These are phyloP conservation scores for Penicillium dipodomyicola DNA, from an alignment of 495 filamentous ascomycete species.

Conservation along the genomic window DNA sequence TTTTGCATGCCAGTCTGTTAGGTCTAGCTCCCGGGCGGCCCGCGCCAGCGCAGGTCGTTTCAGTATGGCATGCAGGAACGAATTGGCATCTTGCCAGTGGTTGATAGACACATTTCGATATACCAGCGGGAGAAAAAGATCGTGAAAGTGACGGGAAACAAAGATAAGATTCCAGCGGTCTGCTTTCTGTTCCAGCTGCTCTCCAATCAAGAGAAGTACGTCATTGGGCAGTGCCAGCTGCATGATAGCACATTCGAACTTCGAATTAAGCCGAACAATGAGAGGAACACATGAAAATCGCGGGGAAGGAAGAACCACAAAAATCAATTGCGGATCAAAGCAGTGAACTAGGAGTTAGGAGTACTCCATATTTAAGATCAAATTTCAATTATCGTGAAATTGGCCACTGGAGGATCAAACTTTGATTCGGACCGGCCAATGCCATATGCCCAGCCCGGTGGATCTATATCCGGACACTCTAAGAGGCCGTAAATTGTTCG, in stretches of 20 bases:
- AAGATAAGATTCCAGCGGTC: conserved; percentile 37
- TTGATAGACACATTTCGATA: conserved; percentile 26
- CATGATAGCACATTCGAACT: conserved; percentile 1
- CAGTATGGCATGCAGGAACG: conserved; percentile 27
- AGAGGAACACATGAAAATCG: background rate
- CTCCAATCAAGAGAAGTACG: conserved; percentile 34
- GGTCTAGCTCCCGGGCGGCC: conserved; percentile 27
- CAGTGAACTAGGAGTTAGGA: no score
- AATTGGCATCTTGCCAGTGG: conserved; percentile 19
- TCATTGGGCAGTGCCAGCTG: conserved; percentile 27
- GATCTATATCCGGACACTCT: background rate
- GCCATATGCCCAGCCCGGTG: background rate
- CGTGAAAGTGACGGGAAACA: conserved; percentile 31
- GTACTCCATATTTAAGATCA: background rate
- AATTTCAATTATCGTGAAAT: background rate
- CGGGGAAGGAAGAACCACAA: background rate
- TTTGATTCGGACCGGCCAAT: conserved; percentile 6
- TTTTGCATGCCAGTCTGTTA: conserved; percentile 23
- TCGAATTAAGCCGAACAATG: background rate
- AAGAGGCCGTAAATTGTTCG: background rate
- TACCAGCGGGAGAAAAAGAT: conserved; percentile 30
- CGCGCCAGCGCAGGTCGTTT: conserved; percentile 26
- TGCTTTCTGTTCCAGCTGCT: conserved; percentile 25
- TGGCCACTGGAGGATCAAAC: conserved; percentile 11
- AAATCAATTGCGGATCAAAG: background rate